phyloP scores from a whole-genome alignment of 345 rosid genomes.

The Ricinus communis region DNA sequence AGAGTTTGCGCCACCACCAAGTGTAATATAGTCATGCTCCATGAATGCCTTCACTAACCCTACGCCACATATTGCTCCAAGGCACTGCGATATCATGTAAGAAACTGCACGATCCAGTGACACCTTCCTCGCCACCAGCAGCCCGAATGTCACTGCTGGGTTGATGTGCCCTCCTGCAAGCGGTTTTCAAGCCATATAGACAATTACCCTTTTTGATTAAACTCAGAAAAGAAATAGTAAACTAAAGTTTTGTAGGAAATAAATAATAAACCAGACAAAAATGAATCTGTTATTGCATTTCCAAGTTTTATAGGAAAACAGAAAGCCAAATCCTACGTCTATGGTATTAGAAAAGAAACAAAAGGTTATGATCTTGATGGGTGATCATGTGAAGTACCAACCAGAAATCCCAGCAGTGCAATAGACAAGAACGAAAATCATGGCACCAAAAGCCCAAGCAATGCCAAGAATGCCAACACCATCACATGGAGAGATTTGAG shows the following conservation, averaged over 20 bases:
- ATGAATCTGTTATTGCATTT: no score
- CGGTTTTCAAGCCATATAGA: no score
- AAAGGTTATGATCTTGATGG: no score
- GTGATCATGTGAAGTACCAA: no score
- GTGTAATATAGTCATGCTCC: not conserved
- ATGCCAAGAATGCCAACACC: constrained; percentile 15
- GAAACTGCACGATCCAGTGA: constrained; percentile 1
- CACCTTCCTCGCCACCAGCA: constrained; percentile 5
- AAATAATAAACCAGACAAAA: not conserved
- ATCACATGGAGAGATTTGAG: not conserved
- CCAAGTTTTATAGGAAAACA: no score
- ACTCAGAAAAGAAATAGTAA: no score
- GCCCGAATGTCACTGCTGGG: constrained; percentile 16
- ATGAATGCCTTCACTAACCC: not conserved
- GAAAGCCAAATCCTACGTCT: no score
- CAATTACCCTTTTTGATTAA: no score
- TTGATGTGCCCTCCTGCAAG: constrained; percentile 14
- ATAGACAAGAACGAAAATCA: constrained; percentile 16
- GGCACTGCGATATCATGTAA: constrained; percentile 1
- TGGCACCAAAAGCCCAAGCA: constrained; percentile 11
- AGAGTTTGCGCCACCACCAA: constrained; percentile 1
- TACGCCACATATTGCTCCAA: not conserved
- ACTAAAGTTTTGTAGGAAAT: no score
- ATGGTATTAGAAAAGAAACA: no score
- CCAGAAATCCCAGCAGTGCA: constrained; percentile 21